Base-by-base conservation (phyloP, 2,329 filamentous ascomycete species). In the Cytospora mali region DNA sequence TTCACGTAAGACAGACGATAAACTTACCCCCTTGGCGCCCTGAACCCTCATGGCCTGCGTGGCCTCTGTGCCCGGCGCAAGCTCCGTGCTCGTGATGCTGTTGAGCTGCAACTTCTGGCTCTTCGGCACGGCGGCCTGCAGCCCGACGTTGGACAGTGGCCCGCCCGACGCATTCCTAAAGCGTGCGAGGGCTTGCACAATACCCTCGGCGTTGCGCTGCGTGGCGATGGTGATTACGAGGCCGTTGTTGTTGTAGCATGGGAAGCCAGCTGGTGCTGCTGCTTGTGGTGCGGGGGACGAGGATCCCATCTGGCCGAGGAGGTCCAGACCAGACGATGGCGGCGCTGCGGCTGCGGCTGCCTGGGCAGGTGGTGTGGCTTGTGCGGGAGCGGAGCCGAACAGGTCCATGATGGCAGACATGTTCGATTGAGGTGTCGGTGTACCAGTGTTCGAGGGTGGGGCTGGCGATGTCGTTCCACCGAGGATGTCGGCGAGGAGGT, bases 101-200 rank as follows among this genome's bases (percentile, higher is more conserved):
- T 96, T 89, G 68, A 99, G 79, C 74, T 97, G 93, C 71, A 99
- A 78, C 75, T 95, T 97, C 77, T 99, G 95, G 51, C 91, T 92
- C 78, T 98, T 99, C 10, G 95, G 95, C 59, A 99, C 95, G 0
- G 95, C 95, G 50, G 94, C 95, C 75, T 99, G 95, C 68, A 99
- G 76, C 28, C 91, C 92, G 31, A 98, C 91, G 52, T 84, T 86
- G 18, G 88, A 88, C 55, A 98, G 81, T 16, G 80, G 78, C 16
- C 82, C 83, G 31, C 82, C 81, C 16, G 88, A 89, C 0, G 79
- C 84, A 75, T 98, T 98, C 46, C 85, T 86, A 81, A 99, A 99
- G 10, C 88, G 87, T 18, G 93, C 93, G 55, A 89, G 81, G 7
- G 96, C 88, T 73, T 97, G 93, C 23, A 96, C 88, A 10, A 86